Base-by-base conservation (phyloP, 2,329 filamentous ascomycete species). In the Didymella pomorum region DNA sequence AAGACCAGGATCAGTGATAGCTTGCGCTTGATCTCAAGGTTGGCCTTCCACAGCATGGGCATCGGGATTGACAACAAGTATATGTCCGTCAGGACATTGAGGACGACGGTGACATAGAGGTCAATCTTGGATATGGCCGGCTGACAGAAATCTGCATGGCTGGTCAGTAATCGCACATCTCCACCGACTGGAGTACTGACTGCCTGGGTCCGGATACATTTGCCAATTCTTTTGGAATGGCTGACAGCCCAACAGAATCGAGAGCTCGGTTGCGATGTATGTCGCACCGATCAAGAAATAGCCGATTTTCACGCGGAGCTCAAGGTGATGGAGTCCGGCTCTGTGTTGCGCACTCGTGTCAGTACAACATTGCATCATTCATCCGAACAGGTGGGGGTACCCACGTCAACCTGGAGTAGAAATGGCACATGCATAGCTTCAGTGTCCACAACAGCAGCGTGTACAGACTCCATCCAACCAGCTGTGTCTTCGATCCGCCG, bases 31-130 rank as follows among this genome's bases (percentile, higher is more conserved):
- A 78, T 76, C 9, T 73, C 76, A 6, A 88, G 75, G 8, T 51
- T 56, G 4, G 84, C 81, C 56, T 77, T 78, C 79, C 82, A 85
- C 1, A 88, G 58, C 69, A 86, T 83, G 1, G 85, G 84, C 4
- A 86, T 75, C 0, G 85, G 84, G 35, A 87, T 86, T 26, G 80
- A 80, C 55, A 87, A 82, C n/a, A 87, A 76, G 62, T 87, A 87
- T 1, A 86, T 50, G 62, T 88, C 86, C 3, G 85, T 88, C 1
- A 75, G 63, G 2, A 86, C 79, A 61, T 87, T 87, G 59, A 83
- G 42, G 7, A 74, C 3, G 79, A 73, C 29, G 83, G 59, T 56
- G 45, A 45, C 61, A 60, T 57, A 60, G 28, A 55, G 44, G 37
- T 51, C 44, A 52, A 29, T 57, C 55, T 53, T 56, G 45, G 61